These are phyloP conservation scores for Seiridium cupressi DNA, from an alignment of 2,329 filamentous ascomycete genomes.

Conservation along the genomic window DNA sequence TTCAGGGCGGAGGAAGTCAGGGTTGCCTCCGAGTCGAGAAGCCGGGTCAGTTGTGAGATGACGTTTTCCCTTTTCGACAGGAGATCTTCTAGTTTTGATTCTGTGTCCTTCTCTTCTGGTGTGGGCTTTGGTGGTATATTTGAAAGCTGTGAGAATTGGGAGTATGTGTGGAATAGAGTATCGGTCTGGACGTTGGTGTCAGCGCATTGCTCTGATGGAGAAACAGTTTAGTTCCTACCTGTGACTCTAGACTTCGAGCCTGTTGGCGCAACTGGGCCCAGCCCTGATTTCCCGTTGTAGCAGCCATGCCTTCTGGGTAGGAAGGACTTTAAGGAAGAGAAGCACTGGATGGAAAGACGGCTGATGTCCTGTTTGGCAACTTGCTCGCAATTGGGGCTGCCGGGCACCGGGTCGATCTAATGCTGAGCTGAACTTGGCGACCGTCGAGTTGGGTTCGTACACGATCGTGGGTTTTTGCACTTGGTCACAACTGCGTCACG, in stretches of 20 bases:
- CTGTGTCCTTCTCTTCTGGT: conserved; percentile 77
- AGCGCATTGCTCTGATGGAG: background rate
- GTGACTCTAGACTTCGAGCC: conserved; percentile 81
- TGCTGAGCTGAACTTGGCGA: too few species aligned
- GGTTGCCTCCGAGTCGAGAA: conserved; percentile 88
- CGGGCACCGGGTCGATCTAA: too few species aligned
- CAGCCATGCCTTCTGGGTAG: conserved; percentile 40
- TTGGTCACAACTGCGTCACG: too few species aligned
- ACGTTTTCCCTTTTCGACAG: conserved; percentile 81
- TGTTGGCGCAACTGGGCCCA: conserved; percentile 96
- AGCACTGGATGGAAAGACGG: background rate
- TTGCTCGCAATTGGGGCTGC: too few species aligned
- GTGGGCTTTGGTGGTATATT: conserved; percentile 81
- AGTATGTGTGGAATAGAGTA: conserved; percentile 78
- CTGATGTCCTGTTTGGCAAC: background rate
- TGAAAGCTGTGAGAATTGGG: conserved; percentile 80
- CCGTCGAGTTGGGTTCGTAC: too few species aligned
- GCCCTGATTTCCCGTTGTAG: conserved; percentile 58
- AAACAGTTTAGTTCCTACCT: conserved; percentile 54
- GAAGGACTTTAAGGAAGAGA: background rate
- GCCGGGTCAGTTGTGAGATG: conserved; percentile 77
- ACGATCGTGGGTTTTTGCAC: too few species aligned
- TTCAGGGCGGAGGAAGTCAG: conserved; percentile 91
- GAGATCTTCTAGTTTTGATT: conserved; percentile 79
- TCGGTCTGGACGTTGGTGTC: conserved; percentile 66